Evolutionary conservation across 176 grass and related monocot genomes (phyloP), one percentile per base, ranked within the genome.

Genomic region (Zoysia japonica): DNA sequence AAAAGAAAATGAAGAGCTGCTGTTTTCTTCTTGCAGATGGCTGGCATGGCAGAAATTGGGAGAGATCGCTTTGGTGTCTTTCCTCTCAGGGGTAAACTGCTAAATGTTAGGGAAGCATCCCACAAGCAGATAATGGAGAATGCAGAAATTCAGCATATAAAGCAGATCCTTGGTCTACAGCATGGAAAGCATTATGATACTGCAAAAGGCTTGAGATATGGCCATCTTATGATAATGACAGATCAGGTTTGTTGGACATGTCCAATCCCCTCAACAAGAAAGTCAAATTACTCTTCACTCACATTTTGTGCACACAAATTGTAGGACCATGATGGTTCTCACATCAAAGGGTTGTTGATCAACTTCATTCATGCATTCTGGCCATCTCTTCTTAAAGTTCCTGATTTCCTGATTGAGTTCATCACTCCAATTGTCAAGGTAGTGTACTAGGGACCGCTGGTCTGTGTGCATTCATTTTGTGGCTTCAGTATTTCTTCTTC

Each of bases 191-290:
- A 92, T 7, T 97, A 94, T 68, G 83, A 87, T 19, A 90, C 71
- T 42, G 49, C 67, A 11, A 94, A 98, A 78, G 95, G 90, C 20
- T 85, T 98, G 75, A 88, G 95, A 98, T 98, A 98, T 69, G 95
- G 95, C 2, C 92, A 92, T 79, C 92, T 98, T 37, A 94, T 98
- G 95, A 98, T 98, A 84, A 98, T 98, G 95, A 98, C 95, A 14
- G 95, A 98, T 89, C 95, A 98, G 92, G 95, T 94, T 71, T 48
- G 55, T 35, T 16, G 48, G 0, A 65, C 9, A 8, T 80, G 59
- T 67, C 16, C 66, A 80, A 15, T 60, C 13, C 75, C 72, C 38
- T 48, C 7, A 60, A 75, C 6, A 46, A 53, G 11, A 48, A 65
- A 53, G 6, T 75, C 14, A 65, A 63, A 12, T n/a, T 46, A 45